Evolutionary conservation across 2,329 filamentous ascomycete species (phyloP), one percentile per base, ranked within the genome.

Genomic region (Albophoma yamanashiensis): DNA sequence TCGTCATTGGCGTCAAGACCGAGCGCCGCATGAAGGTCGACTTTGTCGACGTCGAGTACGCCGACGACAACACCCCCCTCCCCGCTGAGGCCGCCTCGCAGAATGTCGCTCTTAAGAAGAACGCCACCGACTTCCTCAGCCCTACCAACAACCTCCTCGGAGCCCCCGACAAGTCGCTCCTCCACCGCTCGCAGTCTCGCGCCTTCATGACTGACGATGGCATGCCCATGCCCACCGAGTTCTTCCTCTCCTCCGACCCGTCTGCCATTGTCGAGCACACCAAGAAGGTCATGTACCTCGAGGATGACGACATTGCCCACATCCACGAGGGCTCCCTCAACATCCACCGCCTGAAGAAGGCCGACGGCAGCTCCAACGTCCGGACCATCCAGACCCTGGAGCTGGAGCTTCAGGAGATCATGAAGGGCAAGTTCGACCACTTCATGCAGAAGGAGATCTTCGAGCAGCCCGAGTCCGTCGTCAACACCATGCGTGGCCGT

Each of bases 381-480:
- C 92, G 94, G 75, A 91, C 90, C 69, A 99, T 99, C 75, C 94
- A 99, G 84, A 99, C 94, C 60, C 86, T 99, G 60, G 94, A 99
- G 82, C 89, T 99, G 57, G 92, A 99, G 82, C 88, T 99, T 65
- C 94, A 99, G 82, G 92, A 99, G 82, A 99, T 99, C 78, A 99
- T 99, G 94, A 99, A 99, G 88, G 94, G 94, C 77, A 95, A 94
- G 75, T 99, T 97, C 78, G 94, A 99, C 76, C 94, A 99, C 81
- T 99, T 97, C 83, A 99, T 99, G 94, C 94, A 99, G 77, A 99
- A 99, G 86, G 94, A 99, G 77, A 99, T 99, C 72, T 99, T 99
- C 76, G 94, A 99, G 83, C 94, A 99, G 82, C 94, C 94, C 72
- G 94, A 99, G 79, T 99, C 94, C 17, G 91, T 99, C 63, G 88